Conservation (phyloP, 2,329 filamentous ascomycete species). For the Sphaerulina populicola region DNA sequence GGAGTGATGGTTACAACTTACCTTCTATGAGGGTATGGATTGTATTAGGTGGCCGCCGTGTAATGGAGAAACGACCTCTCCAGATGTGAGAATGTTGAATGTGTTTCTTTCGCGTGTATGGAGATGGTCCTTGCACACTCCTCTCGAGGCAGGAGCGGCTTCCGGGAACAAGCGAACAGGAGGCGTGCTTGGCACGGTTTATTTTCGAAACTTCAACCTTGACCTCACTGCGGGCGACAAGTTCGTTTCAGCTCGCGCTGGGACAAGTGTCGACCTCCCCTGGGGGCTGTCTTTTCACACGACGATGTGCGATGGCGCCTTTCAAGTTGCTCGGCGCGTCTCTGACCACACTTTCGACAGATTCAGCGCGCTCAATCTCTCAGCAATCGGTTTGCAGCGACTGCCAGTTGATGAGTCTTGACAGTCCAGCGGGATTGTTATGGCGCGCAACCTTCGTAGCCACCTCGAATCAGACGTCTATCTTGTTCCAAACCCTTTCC, state of each 20-base stretch:
- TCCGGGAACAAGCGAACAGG: background rate
- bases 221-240: background rate
- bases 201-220: background rate
- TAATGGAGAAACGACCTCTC: background rate
- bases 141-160: background rate
- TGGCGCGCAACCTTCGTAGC: background rate
- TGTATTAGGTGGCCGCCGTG: background rate
- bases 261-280: background rate
- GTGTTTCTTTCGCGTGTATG: background rate
- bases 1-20: background rate
- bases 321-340: too few relatives aligned
- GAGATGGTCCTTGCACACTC: background rate
- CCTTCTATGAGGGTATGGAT: background rate
- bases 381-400: background rate
- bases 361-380: background rate
- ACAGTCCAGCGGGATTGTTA: background rate
- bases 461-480: background rate
- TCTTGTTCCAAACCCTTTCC: background rate
- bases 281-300: background rate
- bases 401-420: too few relatives aligned
- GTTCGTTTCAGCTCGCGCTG: constrained; percentile 7
- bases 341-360: background rate
- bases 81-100: background rate
- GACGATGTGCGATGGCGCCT: background rate
- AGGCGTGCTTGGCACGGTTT: background rate